Evolutionary conservation across 495 filamentous ascomycete genomes (phyloP), one percentile per base, ranked within the genome.

Genomic region (Neurospora sp.): DNA sequence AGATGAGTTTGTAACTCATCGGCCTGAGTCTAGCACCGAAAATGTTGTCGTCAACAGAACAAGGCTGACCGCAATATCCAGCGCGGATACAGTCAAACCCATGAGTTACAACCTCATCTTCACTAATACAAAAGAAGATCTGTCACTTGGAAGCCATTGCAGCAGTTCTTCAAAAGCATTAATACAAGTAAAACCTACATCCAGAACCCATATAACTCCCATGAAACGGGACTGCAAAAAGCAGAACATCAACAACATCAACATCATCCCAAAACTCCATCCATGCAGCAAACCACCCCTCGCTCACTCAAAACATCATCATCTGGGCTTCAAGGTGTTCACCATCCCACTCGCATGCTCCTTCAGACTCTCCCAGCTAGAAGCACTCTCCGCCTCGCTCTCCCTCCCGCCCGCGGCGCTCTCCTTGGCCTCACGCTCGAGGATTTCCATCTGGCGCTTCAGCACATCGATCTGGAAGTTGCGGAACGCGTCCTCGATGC

Each of bases 401-500:
- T 78, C 80, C 53, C 0, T 31, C 22, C 22, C 16, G 5, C 22
- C n/a, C 22, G 53, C 53, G 10, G 22, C 22, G 6, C 53, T 31
- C 10, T 31, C 53, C 53, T 17, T 17, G 22, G 5, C 14, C 27
- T 65, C 53, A 2, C 53, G 22, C 76, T 92, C 89, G 72, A 92
- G 71, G 8, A 72, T 74, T 73, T 89, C 82, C 1, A 89, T 83
- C 77, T 92, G 83, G 70, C 82, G 84, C 71, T 88, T 83, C 72
- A 92, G 78, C 17, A 87, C 83, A 79, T 92, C 90, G 0, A 87
- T 87, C 53, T 85, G 86, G 76, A 90, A 91, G 69, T 82, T 84
- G 71, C 85, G 81, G 71, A 91, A 92, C 0, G 90, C 90, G n/a
- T 76, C 83, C 80, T 91, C 87, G 45, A 93, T 88, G 70, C 90